Conservation (phyloP, 1,284 basidiomycete species). For the Trametes sp. region DNA sequence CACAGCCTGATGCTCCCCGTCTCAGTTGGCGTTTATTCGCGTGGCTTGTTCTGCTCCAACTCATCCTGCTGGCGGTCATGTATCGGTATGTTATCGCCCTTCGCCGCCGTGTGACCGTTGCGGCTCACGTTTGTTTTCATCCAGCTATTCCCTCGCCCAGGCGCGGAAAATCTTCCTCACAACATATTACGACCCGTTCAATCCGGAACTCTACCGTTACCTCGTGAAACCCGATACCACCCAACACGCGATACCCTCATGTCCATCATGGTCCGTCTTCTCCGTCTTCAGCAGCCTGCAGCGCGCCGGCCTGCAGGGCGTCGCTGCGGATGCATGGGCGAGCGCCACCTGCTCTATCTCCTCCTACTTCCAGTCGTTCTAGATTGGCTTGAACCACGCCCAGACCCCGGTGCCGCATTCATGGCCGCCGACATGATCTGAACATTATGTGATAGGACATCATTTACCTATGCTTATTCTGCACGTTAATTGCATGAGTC, state of each 20-base stretch:
- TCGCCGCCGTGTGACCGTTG: background rate
- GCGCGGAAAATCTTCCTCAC: constrained; percentile 57
- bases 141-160: constrained; percentile 47
- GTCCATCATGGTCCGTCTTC: constrained; percentile 37
- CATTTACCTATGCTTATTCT: constrained; percentile 20
- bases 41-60: constrained; percentile 36
- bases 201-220: constrained; percentile 70
- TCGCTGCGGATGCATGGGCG: constrained; percentile 41
- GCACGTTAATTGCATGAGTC: constrained; percentile 16
- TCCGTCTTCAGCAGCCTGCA: constrained; percentile 39
- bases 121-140: background rate
- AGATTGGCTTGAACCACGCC: constrained; percentile 42
- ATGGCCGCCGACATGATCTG: constrained; percentile 51
- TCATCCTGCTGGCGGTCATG: constrained; percentile 37
- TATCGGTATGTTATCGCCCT: constrained; percentile 35
- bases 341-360: constrained; percentile 38
- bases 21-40: constrained; percentile 37
- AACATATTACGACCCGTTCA: constrained; percentile 77
- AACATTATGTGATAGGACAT: constrained; percentile 7
- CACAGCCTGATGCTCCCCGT: constrained; percentile 21
- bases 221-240: constrained; percentile 53
- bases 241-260: constrained; percentile 42
- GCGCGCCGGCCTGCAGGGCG: constrained; percentile 42
- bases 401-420: constrained; percentile 33
- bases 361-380: constrained; percentile 42